Conservation (phyloP, 495 filamentous ascomycete species). For the Aspergillus affinis region DNA sequence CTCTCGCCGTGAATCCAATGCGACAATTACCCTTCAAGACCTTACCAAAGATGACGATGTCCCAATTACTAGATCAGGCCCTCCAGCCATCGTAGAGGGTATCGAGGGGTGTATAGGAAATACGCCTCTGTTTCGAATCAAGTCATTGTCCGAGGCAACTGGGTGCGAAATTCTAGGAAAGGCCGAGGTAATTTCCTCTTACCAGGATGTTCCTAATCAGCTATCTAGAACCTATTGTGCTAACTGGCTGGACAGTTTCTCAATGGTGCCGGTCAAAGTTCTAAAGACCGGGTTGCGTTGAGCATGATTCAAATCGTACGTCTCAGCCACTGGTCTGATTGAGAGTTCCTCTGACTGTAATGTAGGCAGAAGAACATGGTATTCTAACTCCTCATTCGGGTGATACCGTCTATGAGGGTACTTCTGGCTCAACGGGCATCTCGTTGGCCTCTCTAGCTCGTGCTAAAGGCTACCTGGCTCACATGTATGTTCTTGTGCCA, state of each 20-base stretch:
- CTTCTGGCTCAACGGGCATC: slow-evolving; percentile 91
- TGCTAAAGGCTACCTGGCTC: slow-evolving; percentile 83
- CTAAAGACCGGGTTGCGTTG: slow-evolving; percentile 92
- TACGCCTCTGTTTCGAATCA: slow-evolving; percentile 86
- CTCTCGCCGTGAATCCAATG: slow-evolving; percentile 19
- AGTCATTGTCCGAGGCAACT: slow-evolving; percentile 84
- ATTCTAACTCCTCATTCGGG: slow-evolving; percentile 76
- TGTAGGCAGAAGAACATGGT: slow-evolving; percentile 72
- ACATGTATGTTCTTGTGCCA: slow-evolving; percentile 61
- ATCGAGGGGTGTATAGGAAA: slow-evolving; percentile 94
- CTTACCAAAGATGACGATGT: slow-evolving; percentile 9
- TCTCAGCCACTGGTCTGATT: slow-evolving; percentile 5
- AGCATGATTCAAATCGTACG: slow-evolving; percentile 76
- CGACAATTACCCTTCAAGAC: slow-evolving; percentile 5
- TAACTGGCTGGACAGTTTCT: slow-evolving; percentile 59
- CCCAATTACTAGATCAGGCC: slow-evolving; percentile 34
- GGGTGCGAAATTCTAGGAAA: slow-evolving; percentile 92
- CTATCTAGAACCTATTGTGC: neutral
- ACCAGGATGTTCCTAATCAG: neutral
- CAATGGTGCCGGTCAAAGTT: slow-evolving; percentile 92
- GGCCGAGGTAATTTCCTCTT: slow-evolving; percentile 61
- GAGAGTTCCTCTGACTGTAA: slow-evolving; percentile 14
- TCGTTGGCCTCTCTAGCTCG: slow-evolving; percentile 86
- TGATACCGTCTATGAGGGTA: slow-evolving; percentile 96
- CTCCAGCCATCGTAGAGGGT: slow-evolving; percentile 58